phyloP scores from a whole-genome alignment of 495 filamentous ascomycete species.

The Hypomontagnella monticulosa region DNA sequence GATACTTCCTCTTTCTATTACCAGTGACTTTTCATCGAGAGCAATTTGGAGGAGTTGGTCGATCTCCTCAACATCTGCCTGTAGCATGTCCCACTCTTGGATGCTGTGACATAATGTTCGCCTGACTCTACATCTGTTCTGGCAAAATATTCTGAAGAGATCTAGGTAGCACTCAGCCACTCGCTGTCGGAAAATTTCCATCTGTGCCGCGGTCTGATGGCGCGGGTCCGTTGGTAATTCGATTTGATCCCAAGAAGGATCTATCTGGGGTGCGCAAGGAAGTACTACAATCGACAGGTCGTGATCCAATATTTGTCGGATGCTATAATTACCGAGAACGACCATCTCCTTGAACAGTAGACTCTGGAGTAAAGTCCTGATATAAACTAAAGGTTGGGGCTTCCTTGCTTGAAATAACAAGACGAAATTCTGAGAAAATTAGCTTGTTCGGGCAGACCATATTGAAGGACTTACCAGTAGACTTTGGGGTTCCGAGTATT shows the following conservation, averaged over 20 bases:
- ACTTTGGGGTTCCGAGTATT: slow-evolving; percentile 73
- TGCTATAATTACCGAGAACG: slow-evolving; percentile 70
- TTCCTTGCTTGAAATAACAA: slow-evolving; percentile 78
- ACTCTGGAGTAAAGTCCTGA: slow-evolving; percentile 80
- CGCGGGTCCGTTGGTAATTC: slow-evolving; percentile 81
- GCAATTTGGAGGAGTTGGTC: slow-evolving; percentile 75
- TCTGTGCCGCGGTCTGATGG: slow-evolving; percentile 76
- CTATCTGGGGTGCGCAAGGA: slow-evolving; percentile 73
- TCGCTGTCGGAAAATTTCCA: slow-evolving; percentile 82
- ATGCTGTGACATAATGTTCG: slow-evolving; percentile 84
- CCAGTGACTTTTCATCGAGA: slow-evolving; percentile 68
- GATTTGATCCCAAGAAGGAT: slow-evolving; percentile 75
- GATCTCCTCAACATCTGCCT: slow-evolving; percentile 81
- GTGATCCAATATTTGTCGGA: slow-evolving; percentile 78
- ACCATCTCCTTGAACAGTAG: slow-evolving; percentile 77
- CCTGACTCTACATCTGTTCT: slow-evolving; percentile 89
- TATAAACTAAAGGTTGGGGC: slow-evolving; percentile 84
- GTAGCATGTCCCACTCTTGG: slow-evolving; percentile 84
- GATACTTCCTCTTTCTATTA: slow-evolving; percentile 44
- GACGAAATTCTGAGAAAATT: slow-evolving; percentile 65
- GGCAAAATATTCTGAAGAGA: slow-evolving; percentile 80
- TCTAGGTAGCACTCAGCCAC: slow-evolving; percentile 82
- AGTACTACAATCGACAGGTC: slow-evolving; percentile 81
- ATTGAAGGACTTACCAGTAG: slow-evolving; percentile 62
- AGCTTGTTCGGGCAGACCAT: slow-evolving; percentile 17